Evolutionary conservation across 139 green algal genomes (phyloP), one percentile per base, ranked within the genome.

Genomic region (Chlamydomonas eustigma): DNA sequence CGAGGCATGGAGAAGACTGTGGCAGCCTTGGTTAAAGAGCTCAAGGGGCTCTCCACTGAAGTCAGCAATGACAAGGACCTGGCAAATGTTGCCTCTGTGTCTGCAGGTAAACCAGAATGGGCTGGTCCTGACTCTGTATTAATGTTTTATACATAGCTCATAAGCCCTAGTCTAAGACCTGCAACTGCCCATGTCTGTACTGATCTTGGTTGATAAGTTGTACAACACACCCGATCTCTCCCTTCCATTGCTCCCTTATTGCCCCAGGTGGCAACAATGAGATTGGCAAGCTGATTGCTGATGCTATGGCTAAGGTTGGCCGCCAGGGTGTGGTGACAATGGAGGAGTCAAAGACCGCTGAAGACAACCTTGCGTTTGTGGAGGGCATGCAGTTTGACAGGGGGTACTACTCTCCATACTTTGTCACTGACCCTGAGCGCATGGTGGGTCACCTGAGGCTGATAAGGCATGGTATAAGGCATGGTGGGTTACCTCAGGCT

Each of bases 311-410:
- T 74, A 91, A 92, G 81, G 93, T 97, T 51, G 95, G 95, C 18
- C 92, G 95, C 44, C 85, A 91, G 81, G 95, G 95, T 64, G 95
- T 99, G 58, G 96, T 99, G 51, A 98, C 96, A 72, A 95, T 99
- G 91, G 96, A 99, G 90, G 95, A 99, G 91, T 89, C 76, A 78
- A 94, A 95, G 80, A 98, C 94, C 0, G 94, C 92, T 1, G 95
- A 99, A 82, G 94, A 99, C 91, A 89, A 83, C 83, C 83, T 99
- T 66, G 81, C 95, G 68, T 95, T 99, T 65, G 95, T 99, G 75
- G 96, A 99, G 91, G 96, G 96, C 88, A 99, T 99, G 96, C 92
- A 98, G 89, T 99, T 99, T 83, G 96, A 99, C 76, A 87, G 96
- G 71, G 96, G 96, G 74, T 99, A 96, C 92, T 97, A 98, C 86